Evolutionary conservation across 176 grass and related monocot genomes (phyloP).

Genomic region (Rhipidocladum racemiflorum): DNA sequence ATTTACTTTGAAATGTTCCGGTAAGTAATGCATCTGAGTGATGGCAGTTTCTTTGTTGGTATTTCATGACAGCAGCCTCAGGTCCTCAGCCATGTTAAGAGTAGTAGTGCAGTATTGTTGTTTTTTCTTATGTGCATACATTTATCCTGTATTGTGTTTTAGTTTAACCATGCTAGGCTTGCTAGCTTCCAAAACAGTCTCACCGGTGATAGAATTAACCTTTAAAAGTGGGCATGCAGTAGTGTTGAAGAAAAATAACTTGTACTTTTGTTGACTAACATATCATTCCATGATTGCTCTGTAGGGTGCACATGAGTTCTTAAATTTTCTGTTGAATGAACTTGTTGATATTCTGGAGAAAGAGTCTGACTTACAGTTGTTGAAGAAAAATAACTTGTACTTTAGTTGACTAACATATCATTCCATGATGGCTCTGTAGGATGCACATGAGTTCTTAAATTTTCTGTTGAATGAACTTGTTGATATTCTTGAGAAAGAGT

Average conservation of each 20-base stretch:
- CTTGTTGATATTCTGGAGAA: constrained; percentile 96
- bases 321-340: constrained; percentile 92
- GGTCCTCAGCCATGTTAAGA: neutral
- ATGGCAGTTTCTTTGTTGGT: neutral
- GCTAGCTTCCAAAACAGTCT: constrained; percentile 2
- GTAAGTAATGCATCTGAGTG: constrained; percentile 19
- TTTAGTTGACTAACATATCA: constrained; percentile 24
- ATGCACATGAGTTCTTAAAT: constrained; percentile 97
- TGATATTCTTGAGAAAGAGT: constrained; percentile 91
- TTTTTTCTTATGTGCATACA: neutral
- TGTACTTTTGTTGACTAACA: constrained; percentile 25
- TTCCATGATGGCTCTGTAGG: constrained; percentile 52
- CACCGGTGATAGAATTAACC: neutral
- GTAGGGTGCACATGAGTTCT: constrained; percentile 94
- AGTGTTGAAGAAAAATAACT: neutral
- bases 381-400: neutral
- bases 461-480: constrained; percentile 93
- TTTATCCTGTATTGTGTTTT: constrained; percentile 6
- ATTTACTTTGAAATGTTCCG: neutral
- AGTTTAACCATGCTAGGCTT: neutral
- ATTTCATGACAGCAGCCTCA: neutral
- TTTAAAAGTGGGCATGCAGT: neutral
- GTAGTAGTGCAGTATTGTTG: neutral
- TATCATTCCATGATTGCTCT: constrained; percentile 31
- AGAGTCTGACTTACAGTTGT: constrained; percentile 24